A percentile compares a stretch with the other conserved stretches of the same genome.
These are phyloP conservation scores for Purshia tridentata DNA, from an alignment of 306 rosid species.

Conservation along the genomic window DNA sequence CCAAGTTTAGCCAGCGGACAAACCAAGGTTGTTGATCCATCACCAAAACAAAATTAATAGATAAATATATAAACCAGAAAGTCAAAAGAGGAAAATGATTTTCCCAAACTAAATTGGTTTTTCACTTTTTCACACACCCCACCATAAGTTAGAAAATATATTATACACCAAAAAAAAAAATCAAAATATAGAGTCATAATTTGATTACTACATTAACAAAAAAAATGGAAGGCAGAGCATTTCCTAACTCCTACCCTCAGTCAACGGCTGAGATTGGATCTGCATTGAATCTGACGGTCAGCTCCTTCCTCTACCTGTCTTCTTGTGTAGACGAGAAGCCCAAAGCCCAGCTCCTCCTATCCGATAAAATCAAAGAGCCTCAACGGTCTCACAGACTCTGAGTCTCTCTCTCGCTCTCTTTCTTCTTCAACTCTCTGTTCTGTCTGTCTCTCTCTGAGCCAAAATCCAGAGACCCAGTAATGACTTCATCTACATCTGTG, in stretches of 20 bases:
- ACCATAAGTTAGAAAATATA: not conserved
- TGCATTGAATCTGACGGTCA: conserved; percentile 42
- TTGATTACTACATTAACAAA: not conserved
- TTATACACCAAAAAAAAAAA: not conserved
- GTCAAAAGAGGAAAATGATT: not conserved
- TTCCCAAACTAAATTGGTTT: not conserved
- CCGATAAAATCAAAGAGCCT: conserved; percentile 24
- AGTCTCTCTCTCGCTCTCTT: not conserved
- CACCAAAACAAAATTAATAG: not conserved
- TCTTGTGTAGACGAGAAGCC: conserved; percentile 37
- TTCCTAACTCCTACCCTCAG: conserved; percentile 41
- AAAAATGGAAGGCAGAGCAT: conserved; percentile 49
- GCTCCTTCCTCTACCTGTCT: conserved; percentile 35
- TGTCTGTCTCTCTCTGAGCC: conserved; percentile 17
- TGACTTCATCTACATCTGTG: conserved; percentile 81
- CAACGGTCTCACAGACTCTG: not conserved
- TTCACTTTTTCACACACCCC: not conserved
- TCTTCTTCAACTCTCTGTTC: not conserved
- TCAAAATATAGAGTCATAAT: not conserved
- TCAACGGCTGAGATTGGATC: conserved; percentile 36
- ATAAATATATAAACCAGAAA: not conserved
- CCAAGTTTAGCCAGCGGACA: not conserved
- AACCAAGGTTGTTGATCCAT: not conserved
- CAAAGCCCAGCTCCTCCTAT: conserved; percentile 25
- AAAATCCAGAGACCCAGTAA: conserved; percentile 25